Percentiles rank a stretch among this genome's conserved stretches.
Evolutionary conservation across 208 protist genomes (phyloP).

Genomic region (Endotrypanum monterogeii): DNA sequence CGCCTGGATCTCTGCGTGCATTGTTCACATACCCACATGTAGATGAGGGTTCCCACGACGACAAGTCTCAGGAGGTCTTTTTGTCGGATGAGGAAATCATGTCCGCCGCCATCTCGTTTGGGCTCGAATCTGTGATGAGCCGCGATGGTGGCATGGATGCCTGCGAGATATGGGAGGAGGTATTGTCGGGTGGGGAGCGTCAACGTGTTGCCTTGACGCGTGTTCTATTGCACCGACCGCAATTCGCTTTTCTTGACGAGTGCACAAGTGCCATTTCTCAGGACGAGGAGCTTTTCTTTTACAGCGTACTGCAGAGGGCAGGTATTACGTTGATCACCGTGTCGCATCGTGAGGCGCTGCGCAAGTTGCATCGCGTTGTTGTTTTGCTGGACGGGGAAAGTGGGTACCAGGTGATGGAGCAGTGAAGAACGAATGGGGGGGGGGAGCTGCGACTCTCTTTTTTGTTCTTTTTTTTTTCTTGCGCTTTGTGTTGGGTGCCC

Average conservation of each 20-base stretch:
- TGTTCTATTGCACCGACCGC: conserved; percentile 72
- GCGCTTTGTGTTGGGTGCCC: too few relatives aligned
- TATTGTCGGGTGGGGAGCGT: conserved; percentile 89
- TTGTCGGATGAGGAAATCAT: conserved; percentile 62
- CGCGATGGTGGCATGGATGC: conserved; percentile 84
- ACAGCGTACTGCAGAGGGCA: conserved; percentile 56
- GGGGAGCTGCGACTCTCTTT: neutral
- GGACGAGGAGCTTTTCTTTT: conserved; percentile 78
- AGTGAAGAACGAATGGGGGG: neutral
- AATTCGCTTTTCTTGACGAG: conserved; percentile 91
- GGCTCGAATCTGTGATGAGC: conserved; percentile 63
- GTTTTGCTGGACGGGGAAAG: conserved; percentile 69
- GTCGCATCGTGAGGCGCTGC: conserved; percentile 79
- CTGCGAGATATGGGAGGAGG: conserved; percentile 77
- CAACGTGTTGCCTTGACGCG: conserved; percentile 88
- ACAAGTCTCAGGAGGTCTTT: conserved; percentile 23
- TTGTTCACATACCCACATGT: conserved; percentile 77
- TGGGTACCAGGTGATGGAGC: conserved; percentile 41
- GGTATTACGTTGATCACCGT: conserved; percentile 88
- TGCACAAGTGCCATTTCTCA: conserved; percentile 91
- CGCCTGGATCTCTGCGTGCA: conserved; percentile 77
- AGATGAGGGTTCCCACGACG: conserved; percentile 25
- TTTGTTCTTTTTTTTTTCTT: too few relatives aligned
- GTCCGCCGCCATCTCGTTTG: conserved; percentile 43
- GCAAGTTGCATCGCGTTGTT: conserved; percentile 52